Evolutionary conservation across 2,329 filamentous ascomycete species (phyloP).

Genomic region (Trichoderma endophyticum): DNA sequence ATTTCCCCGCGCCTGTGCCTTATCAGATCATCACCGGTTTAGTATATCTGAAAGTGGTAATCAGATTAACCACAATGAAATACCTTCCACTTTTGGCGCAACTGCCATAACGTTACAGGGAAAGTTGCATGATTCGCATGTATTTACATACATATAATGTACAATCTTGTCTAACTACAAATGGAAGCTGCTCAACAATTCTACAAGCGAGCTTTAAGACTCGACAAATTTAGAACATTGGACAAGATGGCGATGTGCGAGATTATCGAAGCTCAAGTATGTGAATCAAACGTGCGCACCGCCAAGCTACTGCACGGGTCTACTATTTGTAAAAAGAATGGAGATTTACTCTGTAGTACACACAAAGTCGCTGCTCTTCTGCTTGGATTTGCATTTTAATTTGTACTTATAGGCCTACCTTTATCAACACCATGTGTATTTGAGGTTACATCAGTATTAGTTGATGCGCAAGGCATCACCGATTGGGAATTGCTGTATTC

Average conservation of each 20-base stretch:
- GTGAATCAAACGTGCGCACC: not conserved
- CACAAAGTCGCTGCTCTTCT: not conserved
- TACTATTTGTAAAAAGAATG: not conserved
- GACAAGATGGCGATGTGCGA: not conserved
- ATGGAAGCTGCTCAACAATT: not conserved
- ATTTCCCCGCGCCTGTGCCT: not conserved
- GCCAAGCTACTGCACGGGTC: rapidly evolving
- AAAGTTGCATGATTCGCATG: not conserved
- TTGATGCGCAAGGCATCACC: not conserved
- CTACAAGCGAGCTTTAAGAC: not conserved
- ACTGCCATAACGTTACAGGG: not conserved
- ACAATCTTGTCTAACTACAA: not conserved
- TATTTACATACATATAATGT: not conserved
- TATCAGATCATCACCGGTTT: not conserved
- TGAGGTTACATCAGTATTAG: not conserved
- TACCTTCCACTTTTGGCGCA: not conserved
- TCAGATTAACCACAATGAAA: not conserved
- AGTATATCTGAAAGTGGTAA: not conserved
- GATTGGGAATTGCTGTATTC: not conserved
- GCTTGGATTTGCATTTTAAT: too few species aligned
- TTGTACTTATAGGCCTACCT: too few species aligned
- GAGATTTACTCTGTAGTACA: not conserved
- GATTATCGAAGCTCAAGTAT: not conserved
- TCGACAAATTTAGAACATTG: too few species aligned
- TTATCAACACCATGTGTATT: not conserved